phyloP scores from a whole-genome alignment of 805 yeast species.

The Ascoidea rubescens region DNA sequence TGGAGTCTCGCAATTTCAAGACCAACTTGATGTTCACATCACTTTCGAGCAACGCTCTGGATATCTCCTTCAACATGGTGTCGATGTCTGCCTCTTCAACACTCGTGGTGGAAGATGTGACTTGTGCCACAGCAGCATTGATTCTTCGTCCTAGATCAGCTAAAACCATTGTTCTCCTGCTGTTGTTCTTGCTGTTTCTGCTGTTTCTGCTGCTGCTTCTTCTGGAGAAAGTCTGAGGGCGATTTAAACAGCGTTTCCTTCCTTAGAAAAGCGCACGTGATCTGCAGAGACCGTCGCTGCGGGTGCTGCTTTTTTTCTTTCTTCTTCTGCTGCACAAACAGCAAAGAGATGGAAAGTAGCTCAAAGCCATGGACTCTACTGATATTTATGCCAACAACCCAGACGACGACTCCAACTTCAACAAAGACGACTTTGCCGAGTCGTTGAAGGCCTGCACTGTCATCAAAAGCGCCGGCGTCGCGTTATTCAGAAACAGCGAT shows the following conservation, averaged over 20 bases:
- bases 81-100: constrained; percentile 53
- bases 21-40: constrained; percentile 88
- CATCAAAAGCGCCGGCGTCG: background rate
- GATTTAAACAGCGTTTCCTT: too few relatives aligned
- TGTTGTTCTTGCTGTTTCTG: too few relatives aligned
- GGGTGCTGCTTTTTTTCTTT: too few relatives aligned
- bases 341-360: too few relatives aligned
- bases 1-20: constrained; percentile 56
- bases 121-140: constrained; percentile 56
- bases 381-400: background rate
- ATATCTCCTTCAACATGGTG: constrained; percentile 70
- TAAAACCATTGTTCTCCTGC: constrained; percentile 40
- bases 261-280: too few relatives aligned
- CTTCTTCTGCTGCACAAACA: too few relatives aligned
- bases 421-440: background rate
- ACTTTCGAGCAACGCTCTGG: constrained; percentile 82
- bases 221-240: too few relatives aligned
- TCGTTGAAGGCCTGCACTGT: background rate
- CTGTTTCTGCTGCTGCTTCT: too few relatives aligned
- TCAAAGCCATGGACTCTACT: background rate
- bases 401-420: background rate
- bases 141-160: constrained; percentile 71
- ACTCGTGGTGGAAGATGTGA: constrained; percentile 38
- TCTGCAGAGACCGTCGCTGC: too few relatives aligned
- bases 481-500: background rate